Evolutionary conservation across 495 filamentous ascomycete genomes (phyloP), one percentile per base, ranked within the genome.

Genomic region (Cercophora scortea): DNA sequence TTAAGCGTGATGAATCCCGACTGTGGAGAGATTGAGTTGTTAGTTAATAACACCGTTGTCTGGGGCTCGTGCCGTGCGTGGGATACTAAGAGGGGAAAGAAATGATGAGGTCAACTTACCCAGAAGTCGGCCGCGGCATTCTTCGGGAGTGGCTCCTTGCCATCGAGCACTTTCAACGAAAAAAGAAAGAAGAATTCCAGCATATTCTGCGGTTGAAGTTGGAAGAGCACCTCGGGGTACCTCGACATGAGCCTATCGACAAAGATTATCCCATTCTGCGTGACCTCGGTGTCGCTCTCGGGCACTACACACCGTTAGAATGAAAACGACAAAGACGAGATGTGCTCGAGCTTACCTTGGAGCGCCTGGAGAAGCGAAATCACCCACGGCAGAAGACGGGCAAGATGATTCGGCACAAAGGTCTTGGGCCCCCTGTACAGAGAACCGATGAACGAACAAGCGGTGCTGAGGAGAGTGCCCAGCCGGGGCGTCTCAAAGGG

Each of bases 111-210:
- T 18, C 9, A 16, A 54, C 78, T 62, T 58, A 88, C 82, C 90
- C 91, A 96, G 58, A 96, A 92, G 25, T 83, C 77, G 32, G 83
- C 81, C 0, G 90, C 85, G 5, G 88, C 82, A 38, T 78, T 80
- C 64, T 96, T 92, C 1, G 90, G 87, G 34, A 96, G 74, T 0
- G 86, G 80, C 36, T 96, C 90, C 3, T 76, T 79, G 8, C 83
- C 84, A 38, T 78, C 72, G 16, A 98, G 68, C 36, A 87, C 80
- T 54, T 84, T 74, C 38, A 96, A 76, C 1, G 82, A 79, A 63
- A 95, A 95, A 32, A 85, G 69, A 61, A 96, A 82, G n/a, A 93
- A 74, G 51, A 79, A 79, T 54, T 84, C 80, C 16, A 88, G 71
- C 16, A 80, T 69, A 6, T 72, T 66, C 5, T 68, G 52, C 1